Percentiles rank a stretch among this genome's conserved stretches.
phyloP scores from a whole-genome alignment of 345 rosid species.

The Brassica carinata region DNA sequence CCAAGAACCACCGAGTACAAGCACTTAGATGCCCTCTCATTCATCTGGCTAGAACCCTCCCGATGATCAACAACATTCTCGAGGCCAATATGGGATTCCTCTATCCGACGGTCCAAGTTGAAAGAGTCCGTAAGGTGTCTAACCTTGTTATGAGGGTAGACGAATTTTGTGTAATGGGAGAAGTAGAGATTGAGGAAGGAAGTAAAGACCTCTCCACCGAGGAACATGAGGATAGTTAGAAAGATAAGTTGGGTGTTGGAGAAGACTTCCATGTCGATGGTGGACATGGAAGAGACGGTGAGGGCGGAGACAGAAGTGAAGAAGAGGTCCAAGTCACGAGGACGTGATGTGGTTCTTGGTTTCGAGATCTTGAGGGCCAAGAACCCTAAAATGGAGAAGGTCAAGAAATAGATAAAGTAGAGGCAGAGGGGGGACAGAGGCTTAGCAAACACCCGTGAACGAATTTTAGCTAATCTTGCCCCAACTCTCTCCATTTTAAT shows the following conservation, averaged over 20 bases:
- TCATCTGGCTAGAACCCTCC: not conserved
- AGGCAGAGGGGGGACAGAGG: slow-evolving; percentile 37
- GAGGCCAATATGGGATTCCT: not conserved
- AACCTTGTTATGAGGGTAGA: slow-evolving; percentile 24
- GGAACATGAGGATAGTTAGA: slow-evolving; percentile 54
- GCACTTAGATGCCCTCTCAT: slow-evolving; percentile 32
- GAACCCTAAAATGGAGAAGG: slow-evolving; percentile 45
- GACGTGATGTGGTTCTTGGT: slow-evolving; percentile 47
- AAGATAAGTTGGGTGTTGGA: slow-evolving; percentile 63
- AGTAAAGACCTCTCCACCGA: slow-evolving; percentile 67
- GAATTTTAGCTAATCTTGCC: not conserved
- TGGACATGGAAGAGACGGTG: slow-evolving; percentile 74
- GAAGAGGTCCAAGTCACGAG: slow-evolving; percentile 53
- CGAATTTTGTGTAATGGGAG: slow-evolving; percentile 7
- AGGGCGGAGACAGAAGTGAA: slow-evolving; percentile 74
- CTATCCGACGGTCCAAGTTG: not conserved
- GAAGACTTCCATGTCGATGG: slow-evolving; percentile 82
- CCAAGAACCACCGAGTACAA: slow-evolving; percentile 49
- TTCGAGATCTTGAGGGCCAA: slow-evolving; percentile 41
- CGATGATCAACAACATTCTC: not conserved
- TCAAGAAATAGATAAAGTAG: slow-evolving; percentile 47
- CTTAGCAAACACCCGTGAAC: slow-evolving; percentile 3
- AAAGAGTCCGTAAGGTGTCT: slow-evolving; percentile 2
- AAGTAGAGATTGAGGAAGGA: slow-evolving; percentile 50
- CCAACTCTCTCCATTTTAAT: slow-evolving; percentile 21